Base-by-base conservation (phyloP, 2,329 filamentous ascomycete genomes). In the Bretziella fagacearum region DNA sequence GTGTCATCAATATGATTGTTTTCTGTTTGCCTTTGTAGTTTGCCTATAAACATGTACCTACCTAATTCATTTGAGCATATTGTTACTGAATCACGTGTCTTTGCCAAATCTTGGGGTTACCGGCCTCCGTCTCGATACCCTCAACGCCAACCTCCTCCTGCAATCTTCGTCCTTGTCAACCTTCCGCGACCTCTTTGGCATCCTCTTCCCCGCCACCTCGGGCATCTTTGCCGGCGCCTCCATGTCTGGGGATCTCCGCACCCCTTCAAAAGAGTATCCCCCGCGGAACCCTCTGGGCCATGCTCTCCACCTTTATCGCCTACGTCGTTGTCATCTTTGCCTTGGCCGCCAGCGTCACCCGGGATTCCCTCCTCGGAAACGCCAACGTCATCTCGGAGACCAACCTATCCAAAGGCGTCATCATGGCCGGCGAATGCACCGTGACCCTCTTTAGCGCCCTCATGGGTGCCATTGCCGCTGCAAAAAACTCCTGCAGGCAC, bases 171-270 rank as follows among this genome's bases (percentile, higher is more conserved):
- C 76, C 18, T 64, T 74, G 35, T 76, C 79, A 52, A 87, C 70
- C 11, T 93, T 86, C 54, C 80, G 86, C 6, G 77, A 84, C 54
- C 65, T 93, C 6, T 93, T 93, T 62, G 86, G 84, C 2, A 85
- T 93, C 52, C 64, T 93, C 1, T 93, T 91, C 55, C 84, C 84
- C 30, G 68, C 69, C 18, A 73, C 70, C 1, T 71, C 65, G 2
- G 70, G 71, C 20, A 77, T 74, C 52, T 73, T 74, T 58, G 70
- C 76, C 50, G 86, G 86, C 15, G 85, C 85, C 5, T 89, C 83
- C 54, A 93, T 93, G 85, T 93, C 84, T 6, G 85, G 85, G 15
- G 84, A 93, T 58, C 62, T 93, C 43, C 81, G 74, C 52, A 79
- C 85, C 52, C 85, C 85, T 0, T 89, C 83, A 17, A 66, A 84